These are phyloP conservation scores for Apiospora hydei DNA, from an alignment of 2,329 filamentous ascomycete genomes.

Conservation along the genomic window DNA sequence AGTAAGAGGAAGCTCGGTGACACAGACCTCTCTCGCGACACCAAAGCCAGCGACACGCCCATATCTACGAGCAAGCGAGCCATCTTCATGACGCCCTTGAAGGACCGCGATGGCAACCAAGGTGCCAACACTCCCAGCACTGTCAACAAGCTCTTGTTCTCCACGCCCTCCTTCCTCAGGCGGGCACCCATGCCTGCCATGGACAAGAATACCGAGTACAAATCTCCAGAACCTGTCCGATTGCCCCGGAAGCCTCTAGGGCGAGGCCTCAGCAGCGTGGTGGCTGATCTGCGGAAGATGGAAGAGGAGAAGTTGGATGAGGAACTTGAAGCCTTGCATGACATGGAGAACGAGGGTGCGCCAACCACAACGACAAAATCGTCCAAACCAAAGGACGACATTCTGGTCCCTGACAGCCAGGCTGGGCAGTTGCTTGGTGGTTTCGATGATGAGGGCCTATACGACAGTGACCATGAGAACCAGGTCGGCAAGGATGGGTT, in stretches of 20 bases:
- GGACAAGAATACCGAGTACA: slow-evolving; percentile 62
- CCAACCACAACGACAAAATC: slow-evolving; percentile 27
- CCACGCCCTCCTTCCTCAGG: slow-evolving; percentile 75
- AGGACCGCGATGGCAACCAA: slow-evolving; percentile 51
- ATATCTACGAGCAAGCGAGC: slow-evolving; percentile 66
- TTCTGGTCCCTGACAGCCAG: slow-evolving; percentile 55
- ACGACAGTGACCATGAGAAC: slow-evolving; percentile 64
- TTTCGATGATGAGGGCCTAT: slow-evolving; percentile 68
- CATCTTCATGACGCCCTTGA: slow-evolving; percentile 67
- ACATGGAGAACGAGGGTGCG: slow-evolving; percentile 64
- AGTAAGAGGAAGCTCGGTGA: slow-evolving; percentile 49
- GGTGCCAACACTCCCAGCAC: slow-evolving; percentile 56
- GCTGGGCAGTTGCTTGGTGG: slow-evolving; percentile 59
- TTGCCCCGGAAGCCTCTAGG: slow-evolving; percentile 68
- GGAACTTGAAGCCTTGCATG: slow-evolving; percentile 76
- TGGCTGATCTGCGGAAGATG: slow-evolving; percentile 72
- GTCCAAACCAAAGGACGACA: slow-evolving; percentile 35
- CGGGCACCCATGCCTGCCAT: slow-evolving; percentile 59
- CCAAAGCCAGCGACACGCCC: slow-evolving; percentile 55
- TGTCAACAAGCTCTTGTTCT: slow-evolving; percentile 64
- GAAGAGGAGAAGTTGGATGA: slow-evolving; percentile 76
- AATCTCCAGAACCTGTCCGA: slow-evolving; percentile 56
- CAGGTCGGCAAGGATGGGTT: slow-evolving; percentile 61
- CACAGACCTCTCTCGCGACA: slow-evolving; percentile 39
- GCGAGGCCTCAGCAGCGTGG: slow-evolving; percentile 76